A percentile compares a stretch with the other conserved stretches of the same genome.
Evolutionary conservation across 345 rosid genomes (phyloP).

Genomic region (Rhizophora apiculata): DNA sequence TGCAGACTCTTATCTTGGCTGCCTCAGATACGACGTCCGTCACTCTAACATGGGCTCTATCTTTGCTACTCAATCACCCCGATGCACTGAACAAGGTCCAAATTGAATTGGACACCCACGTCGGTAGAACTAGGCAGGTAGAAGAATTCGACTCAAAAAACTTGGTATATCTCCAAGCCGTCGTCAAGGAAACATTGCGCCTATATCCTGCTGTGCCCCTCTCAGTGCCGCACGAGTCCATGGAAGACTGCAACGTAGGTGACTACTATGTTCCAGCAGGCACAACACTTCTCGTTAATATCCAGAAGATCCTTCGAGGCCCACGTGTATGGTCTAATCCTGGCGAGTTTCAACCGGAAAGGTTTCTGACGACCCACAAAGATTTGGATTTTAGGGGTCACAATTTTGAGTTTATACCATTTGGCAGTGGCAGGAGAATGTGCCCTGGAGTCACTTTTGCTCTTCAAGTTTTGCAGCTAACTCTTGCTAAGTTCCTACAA

Average conservation of each 20-base stretch:
- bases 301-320: slow-evolving; percentile 10
- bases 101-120: not conserved
- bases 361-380: not conserved
- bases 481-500: too few relatives aligned
- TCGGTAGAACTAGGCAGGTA: slow-evolving; percentile 5
- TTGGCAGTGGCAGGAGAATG: slow-evolving; percentile 9
- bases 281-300: not conserved
- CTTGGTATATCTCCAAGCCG: slow-evolving; percentile 8
- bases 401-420: slow-evolving; percentile 2
- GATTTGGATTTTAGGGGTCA: not conserved
- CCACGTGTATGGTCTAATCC: not conserved
- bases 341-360: not conserved
- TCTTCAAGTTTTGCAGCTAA: too few relatives aligned
- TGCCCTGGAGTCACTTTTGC: slow-evolving; percentile 3
- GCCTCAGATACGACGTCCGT: slow-evolving; percentile 7
- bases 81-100: slow-evolving; percentile 3
- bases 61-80: not conserved
- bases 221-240: slow-evolving; percentile 1
- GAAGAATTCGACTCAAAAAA: not conserved
- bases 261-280: slow-evolving; percentile 9
- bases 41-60: slow-evolving; percentile 9
- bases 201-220: too few relatives aligned
- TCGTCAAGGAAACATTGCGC: slow-evolving; percentile 12
- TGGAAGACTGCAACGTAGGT: slow-evolving; percentile 10
- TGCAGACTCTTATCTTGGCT: slow-evolving; percentile 9